Evolutionary conservation across 441 rosid species (phyloP), one percentile per base, ranked within the genome.

Genomic region (Gossypium schwendimanii): DNA sequence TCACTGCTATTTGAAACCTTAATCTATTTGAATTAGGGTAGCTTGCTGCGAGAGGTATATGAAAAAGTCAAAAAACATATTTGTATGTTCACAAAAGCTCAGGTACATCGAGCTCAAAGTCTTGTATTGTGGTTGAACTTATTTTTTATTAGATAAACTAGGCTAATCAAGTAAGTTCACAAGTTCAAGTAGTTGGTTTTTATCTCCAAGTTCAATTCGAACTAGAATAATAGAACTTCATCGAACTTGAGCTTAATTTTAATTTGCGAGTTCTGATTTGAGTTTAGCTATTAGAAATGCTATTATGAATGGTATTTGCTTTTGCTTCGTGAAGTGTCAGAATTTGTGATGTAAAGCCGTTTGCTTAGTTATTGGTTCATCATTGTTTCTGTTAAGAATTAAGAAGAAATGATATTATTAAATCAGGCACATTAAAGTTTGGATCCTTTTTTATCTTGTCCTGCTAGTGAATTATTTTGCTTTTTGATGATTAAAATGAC

Each of bases 401-500:
- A 31, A 12, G 70, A 23, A 12, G 23, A 6, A 44, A 64, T 64
- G 70, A 45, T 44, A 0, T 64, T 44, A 26, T n/a, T 3, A 15
- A 23, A 24, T 14, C 2, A 44, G 23, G 23, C 53, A 54, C 4
- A 54, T 15, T 60, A 24, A 66, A 76, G 20, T 15, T 67, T 65
- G 55, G 8, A 33, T 63, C 71, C 44, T 62, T 18, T 53, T 53
- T 41, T 18, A 66, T 65, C 59, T 52, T 26, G 45, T 14, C 44
- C 6, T 62, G 39, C 49, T 63, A 67, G 63, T 28, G 31, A 44
- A n/a, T 9, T 7, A 10, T 65, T 23, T 18, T 69, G 17, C 14
- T 69, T 65, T 36, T 18, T 14, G 3, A 45, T 71, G 45, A n/a
- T 36, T 70, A 66, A 17, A 41, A 69, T 73, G 68, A 45, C 20